Percentiles rank a stretch among this genome's conserved stretches.
phyloP scores from a whole-genome alignment of 352 stramenopile genomes.

The Blastocystis sp. region DNA sequence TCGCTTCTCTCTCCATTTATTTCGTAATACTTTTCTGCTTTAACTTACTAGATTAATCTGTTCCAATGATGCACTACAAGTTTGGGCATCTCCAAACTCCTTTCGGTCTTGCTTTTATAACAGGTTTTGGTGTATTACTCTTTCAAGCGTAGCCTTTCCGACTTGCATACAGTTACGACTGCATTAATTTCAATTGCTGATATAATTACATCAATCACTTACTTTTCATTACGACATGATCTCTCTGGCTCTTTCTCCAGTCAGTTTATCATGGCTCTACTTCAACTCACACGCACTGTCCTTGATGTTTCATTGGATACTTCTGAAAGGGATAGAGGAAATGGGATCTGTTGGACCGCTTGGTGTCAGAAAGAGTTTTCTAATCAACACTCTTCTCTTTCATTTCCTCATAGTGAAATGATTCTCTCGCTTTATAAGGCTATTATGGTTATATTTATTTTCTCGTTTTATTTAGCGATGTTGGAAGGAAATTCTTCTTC shows the following conservation, averaged over 20 bases:
- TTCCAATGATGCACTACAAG: background rate
- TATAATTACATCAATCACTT: background rate
- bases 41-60: background rate
- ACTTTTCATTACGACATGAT: background rate
- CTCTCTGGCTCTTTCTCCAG: background rate
- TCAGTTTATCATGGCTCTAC: background rate
- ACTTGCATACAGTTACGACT: background rate
- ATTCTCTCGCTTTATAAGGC: background rate
- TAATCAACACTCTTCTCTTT: background rate
- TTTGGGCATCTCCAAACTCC: background rate
- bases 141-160: background rate
- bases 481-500: slow-evolving; percentile 51
- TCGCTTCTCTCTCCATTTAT: background rate
- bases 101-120: background rate
- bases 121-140: background rate
- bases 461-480: background rate
- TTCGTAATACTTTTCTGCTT: background rate
- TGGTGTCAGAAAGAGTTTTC: background rate
- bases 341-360: background rate
- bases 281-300: background rate
- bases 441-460: background rate
- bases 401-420: slow-evolving; percentile 18
- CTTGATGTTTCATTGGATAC: background rate
- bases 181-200: background rate
- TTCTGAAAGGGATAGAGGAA: background rate